These are phyloP conservation scores for Blumeria graminis DNA, from an alignment of 2,329 filamentous ascomycete species.

Conservation along the genomic window DNA sequence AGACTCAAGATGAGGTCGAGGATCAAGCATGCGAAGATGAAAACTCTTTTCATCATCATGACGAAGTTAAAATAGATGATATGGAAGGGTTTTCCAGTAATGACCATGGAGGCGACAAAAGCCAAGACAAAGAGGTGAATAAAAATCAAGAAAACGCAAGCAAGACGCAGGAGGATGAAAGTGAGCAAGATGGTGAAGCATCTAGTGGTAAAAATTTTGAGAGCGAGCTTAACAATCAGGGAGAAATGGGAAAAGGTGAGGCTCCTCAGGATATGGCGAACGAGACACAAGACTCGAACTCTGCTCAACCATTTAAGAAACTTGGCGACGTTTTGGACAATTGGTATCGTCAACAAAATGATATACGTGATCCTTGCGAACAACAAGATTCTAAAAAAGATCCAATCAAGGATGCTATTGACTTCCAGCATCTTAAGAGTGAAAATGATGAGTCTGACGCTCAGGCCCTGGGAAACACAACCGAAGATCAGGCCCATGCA, in stretches of 20 bases:
- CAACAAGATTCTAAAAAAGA: slow-evolving; percentile 17
- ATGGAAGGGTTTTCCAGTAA: slow-evolving; percentile 42
- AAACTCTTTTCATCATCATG: slow-evolving; percentile 17
- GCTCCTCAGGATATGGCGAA: slow-evolving; percentile 15
- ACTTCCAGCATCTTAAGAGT: slow-evolving; percentile 82
- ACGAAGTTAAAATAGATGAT: slow-evolving; percentile 27
- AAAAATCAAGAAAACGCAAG: slow-evolving; percentile 34
- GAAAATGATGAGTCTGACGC: slow-evolving; percentile 64
- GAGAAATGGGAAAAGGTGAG: slow-evolving; percentile 20
- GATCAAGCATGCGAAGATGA: slow-evolving; percentile 27
- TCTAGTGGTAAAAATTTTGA: slow-evolving; percentile 37
- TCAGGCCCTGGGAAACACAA: slow-evolving; percentile 74
- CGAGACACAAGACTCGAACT: slow-evolving; percentile 5
- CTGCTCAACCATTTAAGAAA: slow-evolving; percentile 67
- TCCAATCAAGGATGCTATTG: slow-evolving; percentile 47
- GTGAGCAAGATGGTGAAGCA: slow-evolving; percentile 38
- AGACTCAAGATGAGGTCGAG: slow-evolving; percentile 23
- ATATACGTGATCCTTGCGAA: slow-evolving; percentile 39
- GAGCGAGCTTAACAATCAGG: slow-evolving; percentile 35
- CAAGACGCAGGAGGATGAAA: slow-evolving; percentile 40
- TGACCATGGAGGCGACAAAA: slow-evolving; percentile 36
- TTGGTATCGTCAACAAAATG: slow-evolving; percentile 72
- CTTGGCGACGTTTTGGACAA: slow-evolving; percentile 78
- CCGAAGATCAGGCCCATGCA: slow-evolving; percentile 63
- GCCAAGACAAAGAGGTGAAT: slow-evolving; percentile 39